Conservation (phyloP, 805 yeast species). For the Candida loeiensis region DNA sequence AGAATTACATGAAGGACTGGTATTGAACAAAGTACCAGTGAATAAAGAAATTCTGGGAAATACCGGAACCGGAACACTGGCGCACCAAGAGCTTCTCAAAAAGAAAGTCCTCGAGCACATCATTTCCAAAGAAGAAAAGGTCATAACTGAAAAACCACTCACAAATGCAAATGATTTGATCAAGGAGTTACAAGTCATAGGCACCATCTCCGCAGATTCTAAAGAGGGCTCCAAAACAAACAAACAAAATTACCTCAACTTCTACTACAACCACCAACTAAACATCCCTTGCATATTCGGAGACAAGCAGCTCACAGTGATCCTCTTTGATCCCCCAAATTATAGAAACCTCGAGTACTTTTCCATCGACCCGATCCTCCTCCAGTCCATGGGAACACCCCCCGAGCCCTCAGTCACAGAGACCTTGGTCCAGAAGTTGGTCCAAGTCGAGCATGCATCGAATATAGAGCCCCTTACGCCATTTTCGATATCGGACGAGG, state of each 20-base stretch:
- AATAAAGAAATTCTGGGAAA: too few species aligned
- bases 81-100: too few species aligned
- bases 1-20: too few species aligned
- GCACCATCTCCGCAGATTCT: too few species aligned
- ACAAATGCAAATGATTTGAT: too few species aligned
- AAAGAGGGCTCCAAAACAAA: too few species aligned
- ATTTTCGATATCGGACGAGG: conserved; percentile 27
- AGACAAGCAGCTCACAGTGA: conserved; percentile 12
- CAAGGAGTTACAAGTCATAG: neutral
- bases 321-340: conserved; percentile 69
- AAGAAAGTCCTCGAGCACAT: too few species aligned
- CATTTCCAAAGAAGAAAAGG: too few species aligned
- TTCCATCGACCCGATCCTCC: conserved; percentile 67
- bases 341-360: conserved; percentile 70
- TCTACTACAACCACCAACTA: neutral
- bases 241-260: neutral
- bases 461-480: conserved; percentile 12
- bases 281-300: conserved; percentile 6
- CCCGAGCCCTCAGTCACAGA: conserved; percentile 7
- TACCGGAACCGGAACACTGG: too few species aligned
- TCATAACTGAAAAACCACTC: too few species aligned
- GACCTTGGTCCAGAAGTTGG: conserved; percentile 18
- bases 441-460: conserved; percentile 8
- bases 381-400: conserved; percentile 45
- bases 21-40: too few species aligned